Conservation (phyloP, 192 early-diverging fungal species). For the Coemansia sp. region DNA sequence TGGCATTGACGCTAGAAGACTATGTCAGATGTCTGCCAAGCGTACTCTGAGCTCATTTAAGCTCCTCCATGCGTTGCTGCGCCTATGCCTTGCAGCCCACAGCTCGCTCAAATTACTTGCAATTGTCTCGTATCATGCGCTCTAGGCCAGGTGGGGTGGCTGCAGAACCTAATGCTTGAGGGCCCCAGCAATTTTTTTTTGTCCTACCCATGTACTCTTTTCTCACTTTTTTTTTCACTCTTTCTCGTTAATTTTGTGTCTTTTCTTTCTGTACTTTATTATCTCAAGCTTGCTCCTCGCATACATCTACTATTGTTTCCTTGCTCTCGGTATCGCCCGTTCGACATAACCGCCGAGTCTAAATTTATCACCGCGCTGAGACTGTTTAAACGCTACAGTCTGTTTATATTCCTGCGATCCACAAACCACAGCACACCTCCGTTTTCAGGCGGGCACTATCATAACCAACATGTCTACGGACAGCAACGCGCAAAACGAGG, state of each 20-base stretch:
- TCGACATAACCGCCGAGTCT: neutral
- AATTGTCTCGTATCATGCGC: slow-evolving; percentile 4
- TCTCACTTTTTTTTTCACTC: neutral
- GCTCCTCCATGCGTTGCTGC: neutral
- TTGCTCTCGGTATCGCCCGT: neutral
- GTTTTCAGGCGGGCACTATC: neutral
- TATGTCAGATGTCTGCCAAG: neutral
- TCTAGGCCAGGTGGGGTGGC: slow-evolving; percentile 1
- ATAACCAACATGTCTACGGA: neutral
- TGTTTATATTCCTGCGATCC: neutral
- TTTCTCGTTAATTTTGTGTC: neutral
- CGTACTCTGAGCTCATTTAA: neutral
- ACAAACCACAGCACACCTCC: neutral
- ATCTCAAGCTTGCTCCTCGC: neutral
- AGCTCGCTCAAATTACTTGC: neutral
- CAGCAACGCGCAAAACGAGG: slow-evolving; percentile 27
- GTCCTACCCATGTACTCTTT: neutral
- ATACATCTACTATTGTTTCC: neutral
- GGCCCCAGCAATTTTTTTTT: neutral
- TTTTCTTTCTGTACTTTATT: neutral
- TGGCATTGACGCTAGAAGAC: too few relatives aligned
- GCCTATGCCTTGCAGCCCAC: neutral
- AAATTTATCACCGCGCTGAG: neutral
- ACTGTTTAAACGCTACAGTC: neutral
- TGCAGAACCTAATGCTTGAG: neutral